phyloP scores from a whole-genome alignment of 129 eudicot species.

The Silybum marianum region DNA sequence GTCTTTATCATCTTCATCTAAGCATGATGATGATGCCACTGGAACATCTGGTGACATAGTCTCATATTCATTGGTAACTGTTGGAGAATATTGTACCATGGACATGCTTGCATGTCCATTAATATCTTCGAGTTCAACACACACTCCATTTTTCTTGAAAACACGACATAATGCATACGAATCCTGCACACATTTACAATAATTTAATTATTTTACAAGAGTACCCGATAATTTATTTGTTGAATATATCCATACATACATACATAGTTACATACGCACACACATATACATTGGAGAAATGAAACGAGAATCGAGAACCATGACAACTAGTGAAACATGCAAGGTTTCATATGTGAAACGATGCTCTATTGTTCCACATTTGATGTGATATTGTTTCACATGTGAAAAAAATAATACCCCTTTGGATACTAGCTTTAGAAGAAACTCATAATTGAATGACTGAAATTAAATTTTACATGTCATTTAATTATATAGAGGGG shows the following conservation, averaged over 20 bases:
- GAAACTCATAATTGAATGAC: background rate
- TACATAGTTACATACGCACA: background rate
- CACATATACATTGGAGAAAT: background rate
- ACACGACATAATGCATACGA: slow-evolving; percentile 90
- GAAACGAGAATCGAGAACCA: background rate
- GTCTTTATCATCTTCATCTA: slow-evolving; percentile 74
- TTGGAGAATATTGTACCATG: slow-evolving; percentile 30
- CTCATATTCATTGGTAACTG: slow-evolving; percentile 45
- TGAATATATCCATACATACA: background rate
- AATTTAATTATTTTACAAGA: too few relatives aligned
- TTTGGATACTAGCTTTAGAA: too few relatives aligned
- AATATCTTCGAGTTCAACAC: slow-evolving; percentile 67
- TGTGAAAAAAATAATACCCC: too few relatives aligned
- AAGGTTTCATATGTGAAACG: too few relatives aligned
- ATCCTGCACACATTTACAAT: slow-evolving; percentile 46
- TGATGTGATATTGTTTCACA: too few relatives aligned
- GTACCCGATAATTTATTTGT: background rate
- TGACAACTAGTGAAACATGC: background rate
- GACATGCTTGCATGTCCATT: slow-evolving; percentile 44
- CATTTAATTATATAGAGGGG: background rate
- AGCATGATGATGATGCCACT: slow-evolving; percentile 49
- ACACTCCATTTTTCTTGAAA: slow-evolving; percentile 81
- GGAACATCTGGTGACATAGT: slow-evolving; percentile 65
- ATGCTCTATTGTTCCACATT: too few relatives aligned
- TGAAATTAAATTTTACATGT: background rate